Conservation (phyloP, 768 basidiomycete genomes). For the Calvatia gigantea region DNA sequence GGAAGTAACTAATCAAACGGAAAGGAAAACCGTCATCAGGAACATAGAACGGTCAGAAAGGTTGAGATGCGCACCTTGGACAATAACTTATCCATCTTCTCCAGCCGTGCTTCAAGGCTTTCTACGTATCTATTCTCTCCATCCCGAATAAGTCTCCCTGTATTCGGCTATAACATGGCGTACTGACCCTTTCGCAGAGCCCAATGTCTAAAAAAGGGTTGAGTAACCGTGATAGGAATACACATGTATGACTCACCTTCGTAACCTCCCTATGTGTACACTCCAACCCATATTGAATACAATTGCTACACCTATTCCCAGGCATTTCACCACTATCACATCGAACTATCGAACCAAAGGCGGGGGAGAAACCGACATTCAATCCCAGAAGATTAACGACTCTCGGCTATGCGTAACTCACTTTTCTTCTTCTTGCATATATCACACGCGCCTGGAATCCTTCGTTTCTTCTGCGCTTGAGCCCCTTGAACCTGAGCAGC, state of each 20-base stretch:
- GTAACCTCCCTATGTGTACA: conserved; percentile 70
- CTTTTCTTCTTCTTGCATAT: conserved; percentile 73
- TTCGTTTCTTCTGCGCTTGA: conserved; percentile 42
- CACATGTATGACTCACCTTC: conserved; percentile 42
- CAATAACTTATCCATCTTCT: conserved; percentile 63
- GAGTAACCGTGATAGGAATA: background rate
- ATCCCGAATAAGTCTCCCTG: no score
- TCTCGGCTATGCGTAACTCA: no score
- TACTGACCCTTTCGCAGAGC: conserved; percentile 58
- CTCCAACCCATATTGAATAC: conserved; percentile 50
- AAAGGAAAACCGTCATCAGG: background rate
- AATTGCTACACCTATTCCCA: conserved; percentile 61
- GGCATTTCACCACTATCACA: conserved; percentile 70
- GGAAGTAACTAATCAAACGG: conserved; percentile 34
- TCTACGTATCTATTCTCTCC: conserved; percentile 50
- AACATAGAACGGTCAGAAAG: background rate
- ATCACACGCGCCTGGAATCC: conserved; percentile 69
- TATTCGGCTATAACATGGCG: no score
- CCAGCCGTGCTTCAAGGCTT: conserved; percentile 55
- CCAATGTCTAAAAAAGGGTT: conserved; percentile 39
- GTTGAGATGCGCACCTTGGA: conserved; percentile 37
- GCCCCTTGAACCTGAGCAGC: background rate
- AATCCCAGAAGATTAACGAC: background rate
- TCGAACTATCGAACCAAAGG: conserved; percentile 21
- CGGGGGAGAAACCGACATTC: background rate